Conservation (phyloP, 148 eudicot species). For the Linanthus parryae region DNA sequence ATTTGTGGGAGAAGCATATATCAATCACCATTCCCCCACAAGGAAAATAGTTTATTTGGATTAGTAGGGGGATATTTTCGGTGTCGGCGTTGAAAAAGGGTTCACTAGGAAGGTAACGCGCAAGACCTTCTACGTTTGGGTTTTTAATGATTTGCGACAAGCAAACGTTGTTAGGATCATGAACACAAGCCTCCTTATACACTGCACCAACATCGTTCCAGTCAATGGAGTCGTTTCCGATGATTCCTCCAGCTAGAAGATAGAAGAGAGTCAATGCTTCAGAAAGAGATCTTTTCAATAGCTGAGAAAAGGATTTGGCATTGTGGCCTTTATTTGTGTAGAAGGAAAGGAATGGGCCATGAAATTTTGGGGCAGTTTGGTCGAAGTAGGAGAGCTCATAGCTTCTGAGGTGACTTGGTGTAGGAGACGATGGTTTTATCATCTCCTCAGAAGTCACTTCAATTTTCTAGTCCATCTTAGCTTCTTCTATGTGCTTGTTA, state of each 20-base stretch:
- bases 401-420: slow-evolving; percentile 20
- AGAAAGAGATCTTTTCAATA: slow-evolving; percentile 15
- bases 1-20: slow-evolving; percentile 10
- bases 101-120: slow-evolving; percentile 1
- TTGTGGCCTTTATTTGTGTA: background rate
- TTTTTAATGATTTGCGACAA: slow-evolving; percentile 4
- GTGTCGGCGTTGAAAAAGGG: background rate
- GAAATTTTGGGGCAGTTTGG: slow-evolving; percentile 11
- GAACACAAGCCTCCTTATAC: slow-evolving; percentile 1
- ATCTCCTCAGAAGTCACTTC: slow-evolving; percentile 13
- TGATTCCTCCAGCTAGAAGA: slow-evolving; percentile 20
- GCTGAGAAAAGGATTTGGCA: background rate
- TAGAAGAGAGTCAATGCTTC: slow-evolving; percentile 7
- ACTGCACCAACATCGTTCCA: slow-evolving; percentile 13
- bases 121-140: slow-evolving; percentile 5
- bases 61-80: background rate
- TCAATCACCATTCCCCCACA: slow-evolving; percentile 24
- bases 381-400: slow-evolving; percentile 14
- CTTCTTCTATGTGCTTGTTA: no score
- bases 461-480: slow-evolving; percentile 5
- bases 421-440: slow-evolving; percentile 22
- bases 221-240: background rate
- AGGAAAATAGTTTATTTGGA: slow-evolving; percentile 19
- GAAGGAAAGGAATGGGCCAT: slow-evolving; percentile 20
- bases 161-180: no score